Percentiles rank a stretch among this genome's conserved stretches.
Evolutionary conservation across 148 eudicot genomes (phyloP).

Genomic region (Diospyros lotus): DNA sequence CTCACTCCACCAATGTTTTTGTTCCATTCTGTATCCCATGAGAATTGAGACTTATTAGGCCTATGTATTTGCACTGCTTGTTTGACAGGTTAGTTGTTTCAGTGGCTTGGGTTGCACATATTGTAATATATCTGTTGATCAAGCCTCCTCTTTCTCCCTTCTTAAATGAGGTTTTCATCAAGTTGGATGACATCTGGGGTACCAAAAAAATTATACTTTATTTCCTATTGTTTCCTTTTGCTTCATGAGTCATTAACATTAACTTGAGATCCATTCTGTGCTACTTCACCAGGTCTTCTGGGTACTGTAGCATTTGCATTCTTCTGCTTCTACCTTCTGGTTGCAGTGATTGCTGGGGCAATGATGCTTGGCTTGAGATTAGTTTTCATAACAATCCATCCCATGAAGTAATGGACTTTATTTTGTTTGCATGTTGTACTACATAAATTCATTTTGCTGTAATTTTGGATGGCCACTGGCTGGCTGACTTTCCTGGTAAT

Average conservation of each 20-base stretch:
- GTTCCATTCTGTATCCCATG: neutral
- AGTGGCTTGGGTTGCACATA: slow-evolving; percentile 93
- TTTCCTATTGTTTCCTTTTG: neutral
- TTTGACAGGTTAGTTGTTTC: slow-evolving; percentile 86
- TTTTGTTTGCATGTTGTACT: neutral
- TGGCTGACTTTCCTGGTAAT: neutral
- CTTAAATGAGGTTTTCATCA: slow-evolving; percentile 82
- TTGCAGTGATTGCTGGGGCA: slow-evolving; percentile 94
- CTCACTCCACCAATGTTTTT: neutral
- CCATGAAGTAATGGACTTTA: slow-evolving; percentile 73
- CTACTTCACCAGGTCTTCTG: slow-evolving; percentile 66
- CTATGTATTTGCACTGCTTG: slow-evolving; percentile 5
- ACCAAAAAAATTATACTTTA: neutral
- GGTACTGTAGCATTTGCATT: slow-evolving; percentile 98
- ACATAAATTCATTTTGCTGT: neutral
- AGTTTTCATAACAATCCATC: slow-evolving; percentile 95
- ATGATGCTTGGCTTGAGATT: slow-evolving; percentile 92
- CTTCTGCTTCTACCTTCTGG: slow-evolving; percentile 96
- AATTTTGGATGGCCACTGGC: slow-evolving; percentile 5
- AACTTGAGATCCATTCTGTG: slow-evolving; percentile 15
- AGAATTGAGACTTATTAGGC: slow-evolving; percentile 4
- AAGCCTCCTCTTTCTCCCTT: slow-evolving; percentile 92
- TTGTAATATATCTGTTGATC: slow-evolving; percentile 82
- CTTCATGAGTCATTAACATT: slow-evolving; percentile 6
- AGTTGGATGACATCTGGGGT: slow-evolving; percentile 95